phyloP scores from a whole-genome alignment of 2,329 filamentous ascomycete species.

The Nigrospora osmanthi region DNA sequence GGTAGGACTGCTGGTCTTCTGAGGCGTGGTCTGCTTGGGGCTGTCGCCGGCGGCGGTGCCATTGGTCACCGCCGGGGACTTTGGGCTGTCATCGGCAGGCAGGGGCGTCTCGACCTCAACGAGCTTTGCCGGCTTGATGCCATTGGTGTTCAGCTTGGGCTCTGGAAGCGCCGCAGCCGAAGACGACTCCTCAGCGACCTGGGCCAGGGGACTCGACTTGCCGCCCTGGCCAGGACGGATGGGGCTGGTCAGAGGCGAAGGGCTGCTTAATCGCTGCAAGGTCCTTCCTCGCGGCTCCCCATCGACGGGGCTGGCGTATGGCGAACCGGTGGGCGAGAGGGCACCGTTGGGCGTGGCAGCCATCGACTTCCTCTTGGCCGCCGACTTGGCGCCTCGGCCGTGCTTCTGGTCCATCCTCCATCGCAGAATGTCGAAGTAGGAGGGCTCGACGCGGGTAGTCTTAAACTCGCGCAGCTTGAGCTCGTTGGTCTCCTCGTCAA shows the following conservation, averaged over 20 bases:
- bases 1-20: constrained; percentile 19
- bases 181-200: constrained; percentile 61
- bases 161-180: constrained; percentile 15
- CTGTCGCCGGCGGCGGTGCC: constrained; percentile 26
- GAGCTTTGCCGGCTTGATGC: constrained; percentile 38
- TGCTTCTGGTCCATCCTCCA: constrained; percentile 97
- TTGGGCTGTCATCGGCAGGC: constrained; percentile 33
- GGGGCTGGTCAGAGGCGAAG: constrained; percentile 56
- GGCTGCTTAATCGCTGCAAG: constrained; percentile 59
- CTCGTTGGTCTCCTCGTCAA: constrained; percentile 88
- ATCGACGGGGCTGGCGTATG: constrained; percentile 60
- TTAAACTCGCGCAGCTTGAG: constrained; percentile 92
- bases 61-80: constrained; percentile 21
- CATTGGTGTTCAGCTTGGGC: constrained; percentile 18
- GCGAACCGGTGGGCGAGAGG: constrained; percentile 40
- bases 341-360: constrained; percentile 26
- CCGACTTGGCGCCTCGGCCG: constrained; percentile 49
- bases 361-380: constrained; percentile 45
- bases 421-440: constrained; percentile 88
- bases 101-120: constrained; percentile 49
- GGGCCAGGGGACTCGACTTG: constrained; percentile 64
- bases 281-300: constrained; percentile 61
- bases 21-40: constrained; percentile 30
- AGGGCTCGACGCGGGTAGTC: constrained; percentile 78
- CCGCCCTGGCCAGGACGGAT: constrained; percentile 53